Evolutionary conservation across 1,284 basidiomycete genomes (phyloP).

Genomic region (Xerocomus minutiporus): DNA sequence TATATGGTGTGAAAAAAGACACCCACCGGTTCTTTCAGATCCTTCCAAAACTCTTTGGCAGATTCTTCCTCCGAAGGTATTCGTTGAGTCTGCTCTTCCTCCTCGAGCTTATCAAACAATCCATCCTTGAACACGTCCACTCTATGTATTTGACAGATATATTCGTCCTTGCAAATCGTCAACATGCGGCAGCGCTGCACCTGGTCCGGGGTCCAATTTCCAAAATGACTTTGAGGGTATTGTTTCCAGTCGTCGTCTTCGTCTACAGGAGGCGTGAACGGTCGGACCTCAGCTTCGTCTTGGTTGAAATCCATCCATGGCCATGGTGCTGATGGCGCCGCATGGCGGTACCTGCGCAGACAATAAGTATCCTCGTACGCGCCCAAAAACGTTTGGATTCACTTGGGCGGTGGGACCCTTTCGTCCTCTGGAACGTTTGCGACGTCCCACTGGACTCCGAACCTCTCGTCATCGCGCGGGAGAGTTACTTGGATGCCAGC

Average conservation of each 20-base stretch:
- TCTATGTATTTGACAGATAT: conserved; percentile 37
- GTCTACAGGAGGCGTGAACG: background rate
- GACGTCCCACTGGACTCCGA: background rate
- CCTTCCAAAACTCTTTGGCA: conserved; percentile 16
- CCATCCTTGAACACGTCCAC: conserved; percentile 42
- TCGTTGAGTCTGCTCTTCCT: background rate
- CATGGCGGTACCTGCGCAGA: conserved; percentile 32
- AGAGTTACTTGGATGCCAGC: background rate
- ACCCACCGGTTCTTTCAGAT: conserved; percentile 18
- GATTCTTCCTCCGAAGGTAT: conserved; percentile 6
- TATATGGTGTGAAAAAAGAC: background rate
- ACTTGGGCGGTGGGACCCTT: conserved; percentile 15
- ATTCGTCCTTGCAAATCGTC: conserved; percentile 18
- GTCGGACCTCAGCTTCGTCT: conserved; percentile 16
- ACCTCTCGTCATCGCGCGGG: background rate
- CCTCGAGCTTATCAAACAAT: conserved; percentile 13
- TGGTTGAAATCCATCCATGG: conserved; percentile 35
- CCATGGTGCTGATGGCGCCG: conserved; percentile 37
- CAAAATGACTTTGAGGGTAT: conserved; percentile 49
- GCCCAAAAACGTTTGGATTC: background rate
- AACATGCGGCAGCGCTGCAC: conserved; percentile 40
- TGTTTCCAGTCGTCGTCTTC: conserved; percentile 17
- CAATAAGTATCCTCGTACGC: background rate
- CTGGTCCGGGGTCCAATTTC: conserved; percentile 48
- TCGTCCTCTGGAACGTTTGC: conserved; percentile 1